These are phyloP conservation scores for Phaffia australis DNA, from an alignment of 768 basidiomycete genomes.

Conservation along the genomic window DNA sequence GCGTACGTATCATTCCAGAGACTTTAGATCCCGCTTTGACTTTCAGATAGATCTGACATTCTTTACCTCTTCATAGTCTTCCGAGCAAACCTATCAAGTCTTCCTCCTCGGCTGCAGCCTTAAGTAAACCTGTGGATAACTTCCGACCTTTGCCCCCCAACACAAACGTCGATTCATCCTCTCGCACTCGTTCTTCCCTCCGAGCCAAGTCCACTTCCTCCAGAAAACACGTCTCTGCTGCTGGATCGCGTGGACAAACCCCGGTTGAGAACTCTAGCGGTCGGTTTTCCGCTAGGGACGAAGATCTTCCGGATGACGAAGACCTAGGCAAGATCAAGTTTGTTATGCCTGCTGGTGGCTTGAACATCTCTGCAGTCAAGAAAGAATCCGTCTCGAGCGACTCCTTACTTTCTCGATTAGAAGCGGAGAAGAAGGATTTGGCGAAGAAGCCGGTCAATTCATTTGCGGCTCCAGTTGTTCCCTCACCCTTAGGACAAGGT, in stretches of 20 bases:
- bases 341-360: slow-evolving; percentile 14
- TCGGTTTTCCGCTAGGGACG: slow-evolving; percentile 14
- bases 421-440: not conserved
- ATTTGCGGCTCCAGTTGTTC: not conserved
- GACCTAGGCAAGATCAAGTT: slow-evolving; percentile 19
- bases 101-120: not conserved
- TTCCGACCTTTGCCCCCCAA: slow-evolving; percentile 7
- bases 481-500: not conserved
- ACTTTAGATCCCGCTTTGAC: no score
- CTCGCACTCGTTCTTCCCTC: slow-evolving; percentile 15
- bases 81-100: not conserved
- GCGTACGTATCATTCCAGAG: no score
- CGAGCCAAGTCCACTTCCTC: slow-evolving; percentile 13
- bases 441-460: not conserved
- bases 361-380: not conserved
- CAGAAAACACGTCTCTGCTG: slow-evolving; percentile 20
- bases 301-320: slow-evolving; percentile 15
- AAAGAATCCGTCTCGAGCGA: not conserved
- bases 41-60: no score
- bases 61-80: not conserved
- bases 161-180: slow-evolving; percentile 7
- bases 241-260: slow-evolving; percentile 9
- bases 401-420: not conserved
- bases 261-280: not conserved
- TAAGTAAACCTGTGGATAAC: not conserved